Conservation (phyloP, 495 filamentous ascomycete species). For the Tuber indicum region DNA sequence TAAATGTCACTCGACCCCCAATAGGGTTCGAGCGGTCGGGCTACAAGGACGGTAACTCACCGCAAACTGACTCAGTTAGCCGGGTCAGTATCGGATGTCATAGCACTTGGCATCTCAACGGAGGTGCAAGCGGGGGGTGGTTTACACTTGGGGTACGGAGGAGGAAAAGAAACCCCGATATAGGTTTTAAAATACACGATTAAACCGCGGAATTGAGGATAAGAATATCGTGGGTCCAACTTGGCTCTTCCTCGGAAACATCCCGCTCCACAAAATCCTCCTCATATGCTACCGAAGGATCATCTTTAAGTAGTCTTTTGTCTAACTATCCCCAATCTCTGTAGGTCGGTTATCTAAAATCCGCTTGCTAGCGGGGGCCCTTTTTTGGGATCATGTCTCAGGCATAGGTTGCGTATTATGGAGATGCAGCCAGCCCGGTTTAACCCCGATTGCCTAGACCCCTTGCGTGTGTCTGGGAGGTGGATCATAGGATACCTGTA, state of each 20-base stretch:
- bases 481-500: background rate
- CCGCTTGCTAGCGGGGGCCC: background rate
- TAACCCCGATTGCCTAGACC: background rate
- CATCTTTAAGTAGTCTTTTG: background rate
- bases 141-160: background rate
- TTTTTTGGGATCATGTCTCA: background rate
- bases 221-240: background rate
- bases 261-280: background rate
- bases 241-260: background rate
- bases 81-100: no score
- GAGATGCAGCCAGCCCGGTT: background rate
- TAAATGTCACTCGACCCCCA: background rate
- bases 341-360: background rate
- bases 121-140: background rate
- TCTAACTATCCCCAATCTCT: background rate
- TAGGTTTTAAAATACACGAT: background rate
- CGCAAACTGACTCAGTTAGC: no score
- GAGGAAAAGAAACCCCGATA: background rate
- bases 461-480: background rate
- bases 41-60: no score
- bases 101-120: no score
- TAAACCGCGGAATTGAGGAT: background rate
- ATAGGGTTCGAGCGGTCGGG: no score
- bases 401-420: background rate
- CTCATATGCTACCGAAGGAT: background rate